Base-by-base conservation (phyloP, 2,329 filamentous ascomycete species). In the Colletotrichum brevisporum region DNA sequence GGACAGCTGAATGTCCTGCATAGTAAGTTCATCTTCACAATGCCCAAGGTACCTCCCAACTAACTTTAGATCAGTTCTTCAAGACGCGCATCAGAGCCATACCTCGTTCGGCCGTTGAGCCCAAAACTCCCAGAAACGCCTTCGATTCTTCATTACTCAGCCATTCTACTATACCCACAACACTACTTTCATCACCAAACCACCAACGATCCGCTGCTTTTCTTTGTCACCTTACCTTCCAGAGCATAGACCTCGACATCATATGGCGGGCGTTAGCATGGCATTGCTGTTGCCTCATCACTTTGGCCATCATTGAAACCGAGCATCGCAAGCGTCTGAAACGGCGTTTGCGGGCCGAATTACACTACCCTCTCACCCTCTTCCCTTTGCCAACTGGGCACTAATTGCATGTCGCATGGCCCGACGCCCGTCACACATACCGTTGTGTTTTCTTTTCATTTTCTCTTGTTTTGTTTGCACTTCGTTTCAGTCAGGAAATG, bases 1-100 rank as follows among this genome's bases (percentile, higher is more conserved):
- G 87, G 88, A 13, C 89, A 91, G 79, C 76, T 82, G 67, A 83
- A 83, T 63, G 81, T 89, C 41, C 76, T 91, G 61, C 79, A 83
- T 56, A 82, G 87, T 89, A 78, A 83, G 86, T 83, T 36, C 3
- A 47, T 26, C 12, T 16, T 10, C 27, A 39, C 27, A 13, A 9
- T 2, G 18, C 12, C n/a, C 5, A n/a, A 36, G 15, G 26, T n/a
- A 41, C 2, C 9, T 6, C 5, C 4, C 4, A 57, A 66, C 79
- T 81, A 70, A 82, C 73, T 8, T 5, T n/a, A 21, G 12, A 10
- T 36, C 52, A 85, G 83, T 78, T 73, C 82, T 85, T 16, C 79
- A 81, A 77, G 80, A 83, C 58, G 82, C 82, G 18, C 80, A 83
- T 63, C 76, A 78, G 63, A 76, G 61, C 58, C 80, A 83, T 67